Conservation (phyloP, 805 yeast genomes). For the Wickerhamomyces chambardii region DNA sequence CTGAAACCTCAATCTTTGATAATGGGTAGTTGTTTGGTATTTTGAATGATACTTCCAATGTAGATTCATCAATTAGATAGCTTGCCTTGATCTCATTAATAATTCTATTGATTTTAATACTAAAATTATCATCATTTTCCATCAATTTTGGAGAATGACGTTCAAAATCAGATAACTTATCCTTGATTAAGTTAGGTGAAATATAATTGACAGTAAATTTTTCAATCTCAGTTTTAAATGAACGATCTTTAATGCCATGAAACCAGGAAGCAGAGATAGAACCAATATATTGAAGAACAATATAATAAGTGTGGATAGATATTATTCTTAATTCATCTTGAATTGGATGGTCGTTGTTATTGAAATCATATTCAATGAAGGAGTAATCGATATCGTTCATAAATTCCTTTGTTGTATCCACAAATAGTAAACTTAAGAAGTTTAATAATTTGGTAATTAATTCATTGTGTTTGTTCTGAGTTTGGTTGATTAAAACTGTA, state of each 20-base stretch:
- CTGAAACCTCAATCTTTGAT: conserved; percentile 63
- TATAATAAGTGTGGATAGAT: conserved; percentile 41
- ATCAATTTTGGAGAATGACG: conserved; percentile 25
- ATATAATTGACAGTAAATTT: conserved; percentile 50
- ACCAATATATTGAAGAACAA: conserved; percentile 41
- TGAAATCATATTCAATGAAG: conserved; percentile 14
- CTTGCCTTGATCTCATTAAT: conserved; percentile 63
- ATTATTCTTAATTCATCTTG: conserved; percentile 28
- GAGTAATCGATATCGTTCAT: conserved; percentile 9
- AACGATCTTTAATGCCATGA: conserved; percentile 57
- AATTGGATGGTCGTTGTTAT: conserved; percentile 4
- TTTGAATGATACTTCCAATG: conserved; percentile 66
- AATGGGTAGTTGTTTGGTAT: conserved; percentile 78
- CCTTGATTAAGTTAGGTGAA: conserved; percentile 53
- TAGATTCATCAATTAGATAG: conserved; percentile 81
- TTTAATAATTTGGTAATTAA: conserved; percentile 42
- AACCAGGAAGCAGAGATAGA: conserved; percentile 62
- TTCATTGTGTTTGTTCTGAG: conserved; percentile 32
- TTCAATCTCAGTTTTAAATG: conserved; percentile 51
- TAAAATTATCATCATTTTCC: conserved; percentile 29
- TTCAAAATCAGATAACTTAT: conserved; percentile 45
- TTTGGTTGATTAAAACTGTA: conserved; percentile 46
- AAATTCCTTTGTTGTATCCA: conserved; percentile 19
- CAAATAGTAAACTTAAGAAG: conserved; percentile 46
- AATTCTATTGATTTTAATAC: conserved; percentile 50